A percentile compares a stretch with the other conserved stretches of the same genome.
Conservation (phyloP, 1,139 yeast species). For the Blastobotrys serpentis region DNA sequence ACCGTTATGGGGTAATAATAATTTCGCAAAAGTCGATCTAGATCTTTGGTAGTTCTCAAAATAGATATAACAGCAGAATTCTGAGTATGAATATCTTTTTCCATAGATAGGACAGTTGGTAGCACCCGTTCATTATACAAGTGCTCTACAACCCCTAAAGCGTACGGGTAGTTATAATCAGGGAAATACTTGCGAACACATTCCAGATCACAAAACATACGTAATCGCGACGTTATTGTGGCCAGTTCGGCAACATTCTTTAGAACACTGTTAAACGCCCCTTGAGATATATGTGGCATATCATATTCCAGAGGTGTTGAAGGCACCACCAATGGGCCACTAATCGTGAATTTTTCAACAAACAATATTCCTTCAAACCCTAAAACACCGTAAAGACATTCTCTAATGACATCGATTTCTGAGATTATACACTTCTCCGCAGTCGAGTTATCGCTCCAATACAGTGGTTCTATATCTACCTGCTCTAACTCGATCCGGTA, state of each 20-base stretch:
- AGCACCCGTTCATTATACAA: conserved; percentile 12
- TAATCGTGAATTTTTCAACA: neutral
- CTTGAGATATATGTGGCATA: conserved; percentile 18
- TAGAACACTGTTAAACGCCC: conserved; percentile 18
- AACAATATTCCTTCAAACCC: conserved; percentile 23
- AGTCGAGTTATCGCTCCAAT: conserved; percentile 9
- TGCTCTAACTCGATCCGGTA: neutral
- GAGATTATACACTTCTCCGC: conserved; percentile 13
- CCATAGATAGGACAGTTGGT: conserved; percentile 18
- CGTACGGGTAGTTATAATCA: conserved; percentile 17
- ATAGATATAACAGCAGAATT: conserved; percentile 16
- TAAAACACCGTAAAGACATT: conserved; percentile 20
- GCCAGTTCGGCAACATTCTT: conserved; percentile 19
- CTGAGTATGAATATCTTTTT: conserved; percentile 11
- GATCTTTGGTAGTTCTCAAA: conserved; percentile 10
- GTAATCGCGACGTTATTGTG: conserved; percentile 21
- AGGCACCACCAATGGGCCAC: neutral
- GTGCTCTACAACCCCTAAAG: conserved; percentile 24
- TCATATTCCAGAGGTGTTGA: neutral
- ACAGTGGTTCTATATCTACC: neutral
- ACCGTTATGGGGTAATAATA: conserved; percentile 17
- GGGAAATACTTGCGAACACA: conserved; percentile 19
- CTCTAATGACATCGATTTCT: conserved; percentile 24
- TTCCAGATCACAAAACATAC: conserved; percentile 21
- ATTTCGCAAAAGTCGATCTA: conserved; percentile 16